Evolutionary conservation across 148 eudicot species (phyloP).

Genomic region (Chenopodium berlandieri): DNA sequence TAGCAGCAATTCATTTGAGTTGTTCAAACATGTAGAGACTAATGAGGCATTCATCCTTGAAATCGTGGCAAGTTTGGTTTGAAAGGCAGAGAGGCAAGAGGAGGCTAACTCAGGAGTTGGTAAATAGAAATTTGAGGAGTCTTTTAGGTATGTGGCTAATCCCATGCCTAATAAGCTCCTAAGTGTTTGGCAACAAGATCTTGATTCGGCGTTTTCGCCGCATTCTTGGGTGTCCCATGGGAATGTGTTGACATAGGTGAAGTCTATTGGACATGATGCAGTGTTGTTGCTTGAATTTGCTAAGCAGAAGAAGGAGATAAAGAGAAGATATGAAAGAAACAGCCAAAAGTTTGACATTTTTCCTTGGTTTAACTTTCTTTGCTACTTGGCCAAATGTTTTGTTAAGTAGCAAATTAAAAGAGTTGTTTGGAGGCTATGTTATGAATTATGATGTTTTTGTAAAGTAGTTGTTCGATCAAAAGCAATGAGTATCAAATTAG

Average conservation of each 20-base stretch:
- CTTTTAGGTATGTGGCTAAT: slow-evolving; percentile 48
- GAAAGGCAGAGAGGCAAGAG: slow-evolving; percentile 39
- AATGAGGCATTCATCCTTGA: slow-evolving; percentile 16
- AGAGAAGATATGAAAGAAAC: slow-evolving; percentile 14
- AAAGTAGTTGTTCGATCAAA: background rate
- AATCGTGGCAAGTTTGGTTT: slow-evolving; percentile 26
- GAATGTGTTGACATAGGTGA: slow-evolving; percentile 46
- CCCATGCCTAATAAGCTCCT: slow-evolving; percentile 57
- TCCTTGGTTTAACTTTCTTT: background rate
- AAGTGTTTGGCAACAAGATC: slow-evolving; percentile 55
- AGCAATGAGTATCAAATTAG: slow-evolving; percentile 23
- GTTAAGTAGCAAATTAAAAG: background rate
- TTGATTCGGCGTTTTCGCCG: slow-evolving; percentile 19
- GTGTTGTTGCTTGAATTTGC: slow-evolving; percentile 13
- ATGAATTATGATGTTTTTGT: background rate
- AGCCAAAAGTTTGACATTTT: slow-evolving; percentile 19
- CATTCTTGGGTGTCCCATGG: slow-evolving; percentile 58
- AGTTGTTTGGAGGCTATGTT: background rate
- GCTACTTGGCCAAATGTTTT: background rate
- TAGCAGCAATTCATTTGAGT: slow-evolving; percentile 35
- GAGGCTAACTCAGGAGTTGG: slow-evolving; percentile 39
- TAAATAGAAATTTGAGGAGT: slow-evolving; percentile 48
- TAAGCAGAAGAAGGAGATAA: slow-evolving; percentile 21
- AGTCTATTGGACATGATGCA: slow-evolving; percentile 53
- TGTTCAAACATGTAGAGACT: slow-evolving; percentile 38